These are phyloP conservation scores for Starmerella bombicola DNA, from an alignment of 805 yeast genomes.

Conservation along the genomic window DNA sequence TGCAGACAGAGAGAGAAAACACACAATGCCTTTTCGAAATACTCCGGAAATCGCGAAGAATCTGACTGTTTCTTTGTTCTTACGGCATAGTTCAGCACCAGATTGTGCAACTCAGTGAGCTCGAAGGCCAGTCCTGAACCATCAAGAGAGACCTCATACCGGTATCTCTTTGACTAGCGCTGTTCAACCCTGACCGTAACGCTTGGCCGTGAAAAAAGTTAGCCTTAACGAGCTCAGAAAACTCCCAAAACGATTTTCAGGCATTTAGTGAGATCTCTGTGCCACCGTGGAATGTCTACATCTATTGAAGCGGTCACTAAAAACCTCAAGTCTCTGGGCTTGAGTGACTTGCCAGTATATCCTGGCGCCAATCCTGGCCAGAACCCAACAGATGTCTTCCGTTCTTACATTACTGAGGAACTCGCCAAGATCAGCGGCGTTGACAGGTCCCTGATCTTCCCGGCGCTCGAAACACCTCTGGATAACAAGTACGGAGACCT, in stretches of 20 bases:
- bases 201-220: no score
- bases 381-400: conserved; percentile 76
- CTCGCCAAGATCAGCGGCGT: conserved; percentile 63
- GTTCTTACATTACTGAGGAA: conserved; percentile 78
- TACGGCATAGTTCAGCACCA: no score
- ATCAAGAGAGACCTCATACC: no score
- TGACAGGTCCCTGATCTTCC: conserved; percentile 53
- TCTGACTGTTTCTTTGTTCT: no score
- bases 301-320: conserved; percentile 14
- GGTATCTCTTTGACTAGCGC: no score
- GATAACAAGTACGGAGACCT: conserved; percentile 87
- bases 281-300: conserved; percentile 17
- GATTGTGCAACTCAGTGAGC: no score
- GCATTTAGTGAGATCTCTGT: neutral
- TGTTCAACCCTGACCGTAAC: no score
- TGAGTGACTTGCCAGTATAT: conserved; percentile 15
- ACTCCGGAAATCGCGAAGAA: neutral
- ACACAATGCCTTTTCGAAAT: neutral
- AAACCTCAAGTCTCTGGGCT: conserved; percentile 20
- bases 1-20: neutral
- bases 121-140: no score
- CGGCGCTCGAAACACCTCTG: conserved; percentile 78
- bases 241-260: neutral
- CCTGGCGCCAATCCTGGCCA: conserved; percentile 58
- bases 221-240: no score